A percentile compares a stretch with the other conserved stretches of the same genome.
These are phyloP conservation scores for Dryas octopetala DNA, from an alignment of 306 rosid genomes.

Conservation along the genomic window DNA sequence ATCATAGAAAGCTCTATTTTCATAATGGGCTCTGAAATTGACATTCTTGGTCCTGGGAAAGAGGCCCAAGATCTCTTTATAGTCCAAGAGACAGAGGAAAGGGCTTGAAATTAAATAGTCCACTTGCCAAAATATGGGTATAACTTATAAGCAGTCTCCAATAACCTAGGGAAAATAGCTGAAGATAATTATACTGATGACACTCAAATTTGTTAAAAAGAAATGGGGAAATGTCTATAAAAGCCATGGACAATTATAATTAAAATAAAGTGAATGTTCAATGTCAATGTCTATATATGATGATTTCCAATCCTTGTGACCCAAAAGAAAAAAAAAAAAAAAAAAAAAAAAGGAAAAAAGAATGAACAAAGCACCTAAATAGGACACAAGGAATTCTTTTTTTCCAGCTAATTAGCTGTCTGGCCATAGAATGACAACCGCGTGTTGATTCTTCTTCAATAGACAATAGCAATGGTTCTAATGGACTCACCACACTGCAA, in stretches of 20 bases:
- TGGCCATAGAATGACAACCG: constrained; percentile 4
- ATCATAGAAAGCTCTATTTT: no score
- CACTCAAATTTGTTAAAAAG: neutral
- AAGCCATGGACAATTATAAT: neutral
- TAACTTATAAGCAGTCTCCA: neutral
- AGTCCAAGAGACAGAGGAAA: neutral
- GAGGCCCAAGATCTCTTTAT: neutral
- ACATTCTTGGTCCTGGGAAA: neutral
- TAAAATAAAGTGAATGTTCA: neutral
- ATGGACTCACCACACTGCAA: neutral
- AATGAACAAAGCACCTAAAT: neutral
- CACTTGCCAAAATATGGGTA: neutral
- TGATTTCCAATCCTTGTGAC: no score
- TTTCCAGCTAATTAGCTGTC: neutral
- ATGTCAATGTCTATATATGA: neutral
- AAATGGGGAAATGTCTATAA: neutral
- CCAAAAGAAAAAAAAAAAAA: no score
- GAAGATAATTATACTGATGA: neutral
- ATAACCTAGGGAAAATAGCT: neutral
- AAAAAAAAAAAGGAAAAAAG: no score
- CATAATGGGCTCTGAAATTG: neutral
- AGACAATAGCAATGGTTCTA: neutral
- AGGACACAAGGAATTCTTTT: neutral
- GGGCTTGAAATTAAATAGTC: neutral
- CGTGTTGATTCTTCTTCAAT: constrained; percentile 6